Base-by-base conservation (phyloP, 176 grass and related monocot species). In the Zea luxurians region DNA sequence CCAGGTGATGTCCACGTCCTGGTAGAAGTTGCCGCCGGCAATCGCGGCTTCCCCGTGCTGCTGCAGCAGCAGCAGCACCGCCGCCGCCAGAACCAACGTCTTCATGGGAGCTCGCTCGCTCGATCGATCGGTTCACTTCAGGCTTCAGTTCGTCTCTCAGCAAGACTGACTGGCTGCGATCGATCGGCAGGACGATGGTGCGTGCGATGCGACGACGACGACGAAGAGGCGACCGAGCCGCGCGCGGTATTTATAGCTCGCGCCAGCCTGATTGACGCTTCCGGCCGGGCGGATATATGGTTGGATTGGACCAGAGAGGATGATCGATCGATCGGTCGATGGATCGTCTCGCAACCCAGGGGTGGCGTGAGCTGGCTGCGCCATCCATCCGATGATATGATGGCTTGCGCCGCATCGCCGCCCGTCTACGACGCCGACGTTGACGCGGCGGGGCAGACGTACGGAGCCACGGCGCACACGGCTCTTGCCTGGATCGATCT, bases 1-100 rank as follows among this genome's bases (percentile, higher is more conserved):
- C 93, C 93, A 97, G 0, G 93, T 90, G 53, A 97, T 84, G 73
- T 97, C 90, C 60, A 97, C 90, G 37, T 93, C 88, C 68, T 84
- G 69, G 79, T 84, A 11, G 48, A 97, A 82, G 78, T 66, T 92
- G 15, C 93, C 35, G 79, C 40, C 2, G 52, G 43, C 7, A 37
- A 3, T 8, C 47, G 67, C 1, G 43, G 73, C 15, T 17, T 6
- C 15, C 2, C 38, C 38, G 27, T 40, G 38, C 38, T 55, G 53
- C 53, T n/a, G 6, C 16, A 55, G 15, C 4, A 50, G 48, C 1
- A 44, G 6, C 48, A 8, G 4, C 52, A 6, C 1, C 52, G 16
- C 13, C 52, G 52, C 52, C 52, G 5, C 16, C 53, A 55, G 53
- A 17, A 55, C 3, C 48, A 13, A 50, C 48, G 48, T 1, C 48